Evolutionary conservation across 108 stramenopile genomes (phyloP).

Genomic region (Skeletonema tropicum): DNA sequence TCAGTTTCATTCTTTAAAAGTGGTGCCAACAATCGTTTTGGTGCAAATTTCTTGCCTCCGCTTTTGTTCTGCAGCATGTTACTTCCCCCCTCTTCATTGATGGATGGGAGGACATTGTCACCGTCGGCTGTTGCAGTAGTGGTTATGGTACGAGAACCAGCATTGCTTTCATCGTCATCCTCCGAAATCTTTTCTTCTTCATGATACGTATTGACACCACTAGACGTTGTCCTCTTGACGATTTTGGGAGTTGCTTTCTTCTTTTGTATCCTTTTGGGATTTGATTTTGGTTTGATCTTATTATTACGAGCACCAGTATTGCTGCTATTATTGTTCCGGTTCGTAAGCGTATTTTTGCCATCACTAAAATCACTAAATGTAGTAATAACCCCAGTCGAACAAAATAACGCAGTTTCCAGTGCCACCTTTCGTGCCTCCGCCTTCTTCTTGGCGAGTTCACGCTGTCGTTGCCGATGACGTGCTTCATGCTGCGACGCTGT

Average conservation of each 20-base stretch:
- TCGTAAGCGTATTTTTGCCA: not conserved
- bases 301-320: not conserved
- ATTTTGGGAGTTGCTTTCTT: not conserved
- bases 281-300: not conserved
- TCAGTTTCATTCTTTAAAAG: not conserved
- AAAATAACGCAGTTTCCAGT: not conserved
- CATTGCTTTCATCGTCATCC: constrained; percentile 2
- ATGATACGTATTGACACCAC: not conserved
- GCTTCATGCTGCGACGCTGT: too few species aligned
- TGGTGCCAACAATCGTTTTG: not conserved
- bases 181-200: constrained; percentile 1
- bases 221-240: not conserved
- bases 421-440: not conserved
- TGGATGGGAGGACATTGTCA: not conserved
- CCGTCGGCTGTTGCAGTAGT: not conserved
- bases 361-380: constrained; percentile 2
- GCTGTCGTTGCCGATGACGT: not conserved
- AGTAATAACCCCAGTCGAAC: not conserved
- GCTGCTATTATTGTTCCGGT: not conserved
- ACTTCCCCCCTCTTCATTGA: not conserved
- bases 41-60: not conserved
- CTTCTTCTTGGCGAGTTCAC: not conserved
- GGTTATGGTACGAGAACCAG: not conserved
- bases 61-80: not conserved
- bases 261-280: not conserved